phyloP scores from a whole-genome alignment of 495 filamentous ascomycete genomes.

The Penicillium mononematosum region DNA sequence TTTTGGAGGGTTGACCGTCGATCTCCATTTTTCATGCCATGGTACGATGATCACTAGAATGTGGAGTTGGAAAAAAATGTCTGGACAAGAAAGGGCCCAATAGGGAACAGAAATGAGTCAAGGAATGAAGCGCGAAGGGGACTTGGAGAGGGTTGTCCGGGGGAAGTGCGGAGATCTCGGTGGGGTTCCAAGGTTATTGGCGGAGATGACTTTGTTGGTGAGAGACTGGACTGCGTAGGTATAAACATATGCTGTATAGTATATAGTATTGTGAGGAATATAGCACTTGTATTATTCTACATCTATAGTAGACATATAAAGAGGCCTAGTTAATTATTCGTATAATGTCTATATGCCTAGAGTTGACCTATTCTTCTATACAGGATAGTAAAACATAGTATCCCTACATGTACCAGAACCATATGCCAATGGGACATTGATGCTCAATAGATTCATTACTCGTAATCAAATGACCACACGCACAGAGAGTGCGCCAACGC shows the following conservation, averaged over 20 bases:
- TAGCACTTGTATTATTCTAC: no score
- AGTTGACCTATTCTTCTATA: not conserved
- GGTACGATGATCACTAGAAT: conserved; percentile 1
- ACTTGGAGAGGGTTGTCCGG: conserved; percentile 7
- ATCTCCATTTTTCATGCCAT: conserved; percentile 31
- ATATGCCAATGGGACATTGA: not conserved
- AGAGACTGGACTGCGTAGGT: not conserved
- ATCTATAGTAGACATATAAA: not conserved
- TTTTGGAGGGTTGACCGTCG: conserved; percentile 32
- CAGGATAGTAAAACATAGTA: no score
- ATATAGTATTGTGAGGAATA: not conserved
- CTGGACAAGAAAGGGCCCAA: conserved; percentile 6
- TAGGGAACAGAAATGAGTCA: not conserved
- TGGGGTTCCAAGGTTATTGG: conserved; percentile 4
- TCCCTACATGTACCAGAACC: not conserved
- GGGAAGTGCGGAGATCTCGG: conserved; percentile 21
- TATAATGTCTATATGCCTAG: not conserved
- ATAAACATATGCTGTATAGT: not conserved
- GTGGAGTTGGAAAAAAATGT: not conserved
- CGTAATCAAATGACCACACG: conserved; percentile 10
- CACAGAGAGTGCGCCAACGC: conserved; percentile 8
- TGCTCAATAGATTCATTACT: conserved; percentile 13
- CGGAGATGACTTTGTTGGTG: conserved; percentile 7
- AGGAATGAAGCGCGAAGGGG: conserved; percentile 4
- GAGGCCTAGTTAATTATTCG: no score